Base-by-base conservation (phyloP, 2,329 filamentous ascomycete species). In the Peltaster fructicola region DNA sequence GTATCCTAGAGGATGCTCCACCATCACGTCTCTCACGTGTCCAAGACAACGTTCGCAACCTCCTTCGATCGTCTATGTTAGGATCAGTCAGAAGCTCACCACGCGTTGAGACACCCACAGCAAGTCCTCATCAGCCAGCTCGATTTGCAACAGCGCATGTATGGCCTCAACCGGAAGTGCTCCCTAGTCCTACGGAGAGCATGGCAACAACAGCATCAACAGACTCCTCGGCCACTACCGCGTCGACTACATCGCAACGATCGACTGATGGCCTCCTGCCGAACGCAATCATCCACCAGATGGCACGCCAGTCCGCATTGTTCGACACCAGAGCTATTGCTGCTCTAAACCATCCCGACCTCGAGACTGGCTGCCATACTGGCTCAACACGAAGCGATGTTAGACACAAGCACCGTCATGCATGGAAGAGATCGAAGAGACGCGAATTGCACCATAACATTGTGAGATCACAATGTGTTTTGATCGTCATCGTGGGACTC, bases 11-110 rank as follows among this genome's bases (percentile, higher is more conserved):
- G 26, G 42, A 48, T 27, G 27, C 35, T 9, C 23, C 22, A 20
- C 39, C 40, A 14, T 33, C 44, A 15, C 38, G 37, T 16, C 25
- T 37, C 6, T 35, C 35, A 11, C 40, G 39, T 22, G 42, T 48
- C 2, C 42, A 47, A 28, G 42, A 45, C 29, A 46, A 43, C 30
- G 44, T 48, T 17, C 36, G 45, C 22, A 37, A 45, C 24, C 39
- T 47, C 11, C 35, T 48, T 4, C 34, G 44, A 13, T 31, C 32
- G 20, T 47, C 44, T 10, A 31, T 45, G 14, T 36, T 43, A 17
- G 38, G 35, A 8, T 28, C 31, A n/a, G 23, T 33, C 16, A 22
- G 25, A 9, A 22, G 17, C 10, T 33, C 20, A 20, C 28, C 24
- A 9, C 12, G 9, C 5, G 8, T 14, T 26, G 14, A 16, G 10